These are phyloP conservation scores for Corrigiola litoralis DNA, from an alignment of 179 eudicot species.

Conservation along the genomic window DNA sequence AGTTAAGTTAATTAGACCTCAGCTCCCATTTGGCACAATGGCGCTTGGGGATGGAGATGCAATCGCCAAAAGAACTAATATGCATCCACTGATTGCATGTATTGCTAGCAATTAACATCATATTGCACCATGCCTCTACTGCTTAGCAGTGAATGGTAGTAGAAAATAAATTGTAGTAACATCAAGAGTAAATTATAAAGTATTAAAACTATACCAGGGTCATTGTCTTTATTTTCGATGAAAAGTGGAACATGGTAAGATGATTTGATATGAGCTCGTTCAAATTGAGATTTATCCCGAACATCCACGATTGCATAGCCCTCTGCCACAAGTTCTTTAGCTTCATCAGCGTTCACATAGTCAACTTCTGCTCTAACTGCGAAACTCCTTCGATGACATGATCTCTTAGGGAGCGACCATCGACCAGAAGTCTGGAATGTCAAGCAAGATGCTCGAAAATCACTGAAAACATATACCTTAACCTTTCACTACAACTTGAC, in stretches of 20 bases:
- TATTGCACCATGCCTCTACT: no score
- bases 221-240: slow-evolving; percentile 81
- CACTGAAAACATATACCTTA: slow-evolving; percentile 58
- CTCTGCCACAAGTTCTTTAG: slow-evolving; percentile 60
- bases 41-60: no score
- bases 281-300: slow-evolving; percentile 63
- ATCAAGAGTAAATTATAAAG: not conserved
- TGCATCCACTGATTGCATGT: no score
- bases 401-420: slow-evolving; percentile 28
- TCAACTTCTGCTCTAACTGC: slow-evolving; percentile 58
- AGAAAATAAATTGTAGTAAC: not conserved
- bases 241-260: slow-evolving; percentile 82
- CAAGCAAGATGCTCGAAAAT: slow-evolving; percentile 51
- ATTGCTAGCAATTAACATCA: no score
- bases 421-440: slow-evolving; percentile 39
- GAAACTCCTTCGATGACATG: slow-evolving; percentile 29
- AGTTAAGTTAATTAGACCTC: not conserved
- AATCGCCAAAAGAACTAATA: no score
- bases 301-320: slow-evolving; percentile 81
- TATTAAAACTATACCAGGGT: slow-evolving; percentile 42
- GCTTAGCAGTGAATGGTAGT: not conserved
- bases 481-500: slow-evolving; percentile 21
- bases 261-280: slow-evolving; percentile 83
- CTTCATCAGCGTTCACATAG: slow-evolving; percentile 73
- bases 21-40: not conserved